Base-by-base conservation (phyloP, 2,329 filamentous ascomycete species). In the Elsinoe arachidis region DNA sequence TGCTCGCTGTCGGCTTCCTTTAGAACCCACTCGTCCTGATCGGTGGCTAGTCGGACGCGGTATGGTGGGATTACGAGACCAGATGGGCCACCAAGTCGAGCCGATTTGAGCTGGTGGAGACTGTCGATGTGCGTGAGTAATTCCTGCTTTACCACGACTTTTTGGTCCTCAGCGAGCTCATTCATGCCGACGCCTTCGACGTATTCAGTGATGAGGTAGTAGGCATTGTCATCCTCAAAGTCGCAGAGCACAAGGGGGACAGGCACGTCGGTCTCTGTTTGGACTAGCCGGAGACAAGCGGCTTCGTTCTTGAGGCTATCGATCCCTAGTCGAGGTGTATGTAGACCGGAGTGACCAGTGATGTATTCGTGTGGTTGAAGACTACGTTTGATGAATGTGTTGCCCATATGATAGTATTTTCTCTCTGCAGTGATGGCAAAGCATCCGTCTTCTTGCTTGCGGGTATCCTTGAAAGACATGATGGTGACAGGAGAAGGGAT, bases 51-150 rank as follows among this genome's bases (percentile, higher is more conserved):
- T n/a, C 43, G 37, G 2, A 60, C 39, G 19, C 62, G 54, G 46
- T 60, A 57, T 3, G 59, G 62, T 9, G 60, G 60, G 2, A 61
- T 56, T 7, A 63, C 37, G 19, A 59, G 56, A 12, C 60, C 61
- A 34, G 39, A 51, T 52, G 55, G 61, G 2, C 62, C 62, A 6
- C 63, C 63, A 7, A 59, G 19, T 23, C 26, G 21, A 12, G 21
- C 19, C n/a, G 57, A 59, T 26, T 38, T 39, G 7, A 57, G 41
- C 12, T 37, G 34, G 10, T 21, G 37, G 12, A 59, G 23, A 5
- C 53, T 57, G n/a, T 19, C 14, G 12, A 15, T n/a, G 19, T 52
- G 47, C 5, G 4, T 12, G 19, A n/a, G n/a, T 6, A 52, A 26
- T 19, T 52, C 47, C 2, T 30, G 14, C 14, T 52, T 30, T 7